These are phyloP conservation scores for Tulasnella sp. DNA, from an alignment of 768 basidiomycete genomes.

Conservation along the genomic window DNA sequence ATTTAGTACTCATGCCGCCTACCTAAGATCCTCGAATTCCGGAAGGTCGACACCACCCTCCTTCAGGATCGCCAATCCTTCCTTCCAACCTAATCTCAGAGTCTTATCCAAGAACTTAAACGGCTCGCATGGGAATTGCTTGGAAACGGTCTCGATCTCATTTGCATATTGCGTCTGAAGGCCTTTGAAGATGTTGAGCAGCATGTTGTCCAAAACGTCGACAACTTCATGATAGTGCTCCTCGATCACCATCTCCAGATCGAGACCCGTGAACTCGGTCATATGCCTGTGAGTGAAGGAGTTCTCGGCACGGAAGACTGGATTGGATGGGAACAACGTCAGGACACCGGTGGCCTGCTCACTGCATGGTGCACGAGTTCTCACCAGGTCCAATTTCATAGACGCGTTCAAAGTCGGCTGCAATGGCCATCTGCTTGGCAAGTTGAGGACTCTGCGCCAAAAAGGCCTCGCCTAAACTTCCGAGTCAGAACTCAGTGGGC, in stretches of 20 bases:
- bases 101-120: constrained; percentile 95
- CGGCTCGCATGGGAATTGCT: constrained; percentile 92
- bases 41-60: constrained; percentile 80
- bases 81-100: constrained; percentile 74
- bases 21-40: constrained; percentile 79
- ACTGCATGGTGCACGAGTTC: not conserved
- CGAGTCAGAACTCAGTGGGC: not conserved
- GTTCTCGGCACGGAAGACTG: constrained; percentile 96
- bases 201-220: constrained; percentile 83
- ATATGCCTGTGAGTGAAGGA: constrained; percentile 96
- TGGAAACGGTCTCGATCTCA: constrained; percentile 77
- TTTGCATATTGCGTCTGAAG: constrained; percentile 69
- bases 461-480: constrained; percentile 68
- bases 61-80: constrained; percentile 82
- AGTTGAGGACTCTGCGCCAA: constrained; percentile 96
- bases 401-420: constrained; percentile 95
- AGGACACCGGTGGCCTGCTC: not conserved
- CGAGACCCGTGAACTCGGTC: constrained; percentile 97
- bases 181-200: constrained; percentile 81
- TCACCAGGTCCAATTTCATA: constrained; percentile 80
- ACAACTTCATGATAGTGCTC: constrained; percentile 98
- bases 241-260: constrained; percentile 98
- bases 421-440: constrained; percentile 99
- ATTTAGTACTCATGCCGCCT: constrained; percentile 10
- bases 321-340: constrained; percentile 32